phyloP scores from a whole-genome alignment of 768 basidiomycete genomes.

The Tulasnella sp. region DNA sequence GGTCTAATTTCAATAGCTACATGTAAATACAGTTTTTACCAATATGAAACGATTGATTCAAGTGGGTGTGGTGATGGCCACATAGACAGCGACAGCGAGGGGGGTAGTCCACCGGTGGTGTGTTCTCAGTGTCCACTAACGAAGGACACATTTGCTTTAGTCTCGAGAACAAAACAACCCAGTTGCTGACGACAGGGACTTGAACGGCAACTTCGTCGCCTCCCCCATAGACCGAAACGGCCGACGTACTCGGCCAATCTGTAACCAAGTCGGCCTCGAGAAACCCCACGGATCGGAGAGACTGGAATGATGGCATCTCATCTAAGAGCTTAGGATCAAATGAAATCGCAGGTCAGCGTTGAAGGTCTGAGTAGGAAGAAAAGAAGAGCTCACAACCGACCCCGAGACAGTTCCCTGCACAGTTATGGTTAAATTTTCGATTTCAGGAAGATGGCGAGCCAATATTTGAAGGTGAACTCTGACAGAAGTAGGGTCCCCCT shows the following conservation, averaged over 20 bases:
- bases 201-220: neutral
- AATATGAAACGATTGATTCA: no score
- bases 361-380: neutral
- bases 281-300: neutral
- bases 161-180: neutral
- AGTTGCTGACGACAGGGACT: neutral
- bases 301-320: neutral
- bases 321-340: neutral
- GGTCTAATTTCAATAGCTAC: no score
- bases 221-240: neutral
- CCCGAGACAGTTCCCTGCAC: neutral
- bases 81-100: no score
- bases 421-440: neutral
- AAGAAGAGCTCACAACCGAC: neutral
- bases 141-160: neutral
- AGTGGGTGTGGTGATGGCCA: no score
- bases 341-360: neutral
- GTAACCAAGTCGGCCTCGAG: neutral
- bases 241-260: no score
- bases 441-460: neutral
- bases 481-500: neutral
- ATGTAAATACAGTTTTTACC: no score
- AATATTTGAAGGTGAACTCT: neutral
- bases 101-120: no score
- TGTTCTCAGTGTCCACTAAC: neutral